A percentile compares a stretch with the other conserved stretches of the same genome.
Evolutionary conservation across 768 basidiomycete species (phyloP).

Genomic region (Rhodotorula babjevae): DNA sequence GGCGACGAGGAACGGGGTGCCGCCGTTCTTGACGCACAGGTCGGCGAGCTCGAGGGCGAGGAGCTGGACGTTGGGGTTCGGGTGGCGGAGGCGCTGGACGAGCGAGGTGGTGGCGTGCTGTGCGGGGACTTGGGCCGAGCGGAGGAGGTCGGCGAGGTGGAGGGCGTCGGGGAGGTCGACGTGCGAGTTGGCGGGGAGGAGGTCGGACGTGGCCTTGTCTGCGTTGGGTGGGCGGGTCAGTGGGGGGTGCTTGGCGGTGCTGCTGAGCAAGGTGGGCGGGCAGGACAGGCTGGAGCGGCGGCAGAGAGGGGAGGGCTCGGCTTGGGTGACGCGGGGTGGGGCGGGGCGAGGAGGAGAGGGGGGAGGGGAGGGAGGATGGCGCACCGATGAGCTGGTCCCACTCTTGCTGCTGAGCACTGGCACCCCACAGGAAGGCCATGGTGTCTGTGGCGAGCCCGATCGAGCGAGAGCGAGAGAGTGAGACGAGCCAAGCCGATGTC

Average conservation of each 20-base stretch:
- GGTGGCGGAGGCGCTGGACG: constrained; percentile 79
- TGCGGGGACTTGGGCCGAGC: constrained; percentile 78
- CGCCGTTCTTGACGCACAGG: constrained; percentile 92
- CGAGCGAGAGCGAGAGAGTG: too few species aligned
- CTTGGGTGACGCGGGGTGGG: neutral
- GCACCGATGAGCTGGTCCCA: constrained; percentile 27
- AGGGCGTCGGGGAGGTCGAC: constrained; percentile 82
- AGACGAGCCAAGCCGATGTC: neutral
- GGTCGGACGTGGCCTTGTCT: constrained; percentile 94
- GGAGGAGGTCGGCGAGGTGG: constrained; percentile 94
- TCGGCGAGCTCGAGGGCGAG: constrained; percentile 65
- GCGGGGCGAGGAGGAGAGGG: neutral
- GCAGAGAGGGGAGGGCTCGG: too few species aligned
- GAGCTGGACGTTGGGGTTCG: constrained; percentile 69
- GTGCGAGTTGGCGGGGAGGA: constrained; percentile 72
- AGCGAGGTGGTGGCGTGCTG: constrained; percentile 83
- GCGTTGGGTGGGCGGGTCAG: constrained; percentile 3
- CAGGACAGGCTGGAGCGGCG: neutral
- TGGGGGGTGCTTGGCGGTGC: constrained; percentile 22
- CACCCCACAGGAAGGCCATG: constrained; percentile 35
- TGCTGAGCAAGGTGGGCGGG: neutral
- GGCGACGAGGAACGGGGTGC: constrained; percentile 80
- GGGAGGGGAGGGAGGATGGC: neutral
- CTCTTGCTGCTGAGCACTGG: constrained; percentile 6
- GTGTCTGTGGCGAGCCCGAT: neutral